A percentile compares a stretch with the other conserved stretches of the same genome.
phyloP scores from a whole-genome alignment of 2,329 filamentous ascomycete genomes.

The Aspergillus floridensis region DNA sequence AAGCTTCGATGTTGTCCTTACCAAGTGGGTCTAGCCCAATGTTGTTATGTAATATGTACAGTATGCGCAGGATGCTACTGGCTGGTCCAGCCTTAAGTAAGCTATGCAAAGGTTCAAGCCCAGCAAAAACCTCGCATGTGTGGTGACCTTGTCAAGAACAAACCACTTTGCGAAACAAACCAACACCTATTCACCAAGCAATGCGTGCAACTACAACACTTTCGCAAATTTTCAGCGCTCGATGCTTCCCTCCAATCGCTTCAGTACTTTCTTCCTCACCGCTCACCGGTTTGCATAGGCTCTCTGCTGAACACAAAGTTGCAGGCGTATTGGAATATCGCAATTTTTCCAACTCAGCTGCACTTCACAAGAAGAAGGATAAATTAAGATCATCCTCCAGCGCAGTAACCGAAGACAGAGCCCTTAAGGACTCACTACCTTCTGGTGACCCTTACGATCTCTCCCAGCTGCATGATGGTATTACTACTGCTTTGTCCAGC shows the following conservation, averaged over 20 bases:
- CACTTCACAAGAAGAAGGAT: conserved; percentile 54
- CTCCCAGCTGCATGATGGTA: conserved; percentile 54
- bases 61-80: too few relatives aligned
- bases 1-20: too few relatives aligned
- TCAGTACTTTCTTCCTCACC: background rate
- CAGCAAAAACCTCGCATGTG: too few relatives aligned
- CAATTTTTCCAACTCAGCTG: conserved; percentile 44
- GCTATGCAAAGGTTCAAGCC: too few relatives aligned
- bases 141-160: too few relatives aligned
- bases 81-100: too few relatives aligned
- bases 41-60: too few relatives aligned
- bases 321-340: conserved; percentile 3
- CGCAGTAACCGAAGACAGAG: conserved; percentile 28
- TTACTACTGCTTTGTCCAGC: conserved; percentile 54
- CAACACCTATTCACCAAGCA: background rate
- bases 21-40: too few relatives aligned
- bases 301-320: background rate
- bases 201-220: background rate
- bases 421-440: conserved; percentile 32
- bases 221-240: background rate
- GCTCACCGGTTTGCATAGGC: background rate
- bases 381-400: conserved; percentile 47
- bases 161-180: background rate
- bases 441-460: conserved; percentile 60
- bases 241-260: background rate